These are phyloP conservation scores for Trichoderma hamatum DNA, from an alignment of 2,329 filamentous ascomycete genomes.

Conservation along the genomic window DNA sequence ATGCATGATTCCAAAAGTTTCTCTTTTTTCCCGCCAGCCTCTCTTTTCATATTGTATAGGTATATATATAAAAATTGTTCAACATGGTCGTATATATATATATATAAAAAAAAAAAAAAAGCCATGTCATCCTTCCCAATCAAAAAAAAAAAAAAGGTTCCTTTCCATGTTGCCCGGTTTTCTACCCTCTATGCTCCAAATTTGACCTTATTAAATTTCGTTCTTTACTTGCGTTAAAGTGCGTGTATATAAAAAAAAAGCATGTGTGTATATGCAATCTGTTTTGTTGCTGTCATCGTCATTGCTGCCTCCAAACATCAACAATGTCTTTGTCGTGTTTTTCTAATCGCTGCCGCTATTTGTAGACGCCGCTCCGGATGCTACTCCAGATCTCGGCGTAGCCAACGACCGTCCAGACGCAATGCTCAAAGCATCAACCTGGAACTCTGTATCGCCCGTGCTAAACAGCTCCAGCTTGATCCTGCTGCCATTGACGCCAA, in stretches of 20 bases:
- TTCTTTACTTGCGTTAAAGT: not conserved
- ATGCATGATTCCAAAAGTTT: not conserved
- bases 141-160: no score
- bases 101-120: not conserved
- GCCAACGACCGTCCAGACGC: conserved; percentile 18
- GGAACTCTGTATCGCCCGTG: conserved; percentile 48
- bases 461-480: conserved; percentile 54
- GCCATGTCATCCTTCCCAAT: not conserved
- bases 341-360: not conserved
- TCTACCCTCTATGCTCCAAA: not conserved
- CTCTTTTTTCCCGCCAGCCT: not conserved
- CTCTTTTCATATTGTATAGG: no score
- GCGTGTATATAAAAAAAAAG: no score
- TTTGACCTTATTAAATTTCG: not conserved
- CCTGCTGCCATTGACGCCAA: conserved; percentile 44
- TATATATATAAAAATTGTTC: no score
- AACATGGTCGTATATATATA: no score
- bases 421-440: conserved; percentile 39
- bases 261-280: not conserved
- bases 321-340: not conserved
- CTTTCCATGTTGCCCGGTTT: not conserved
- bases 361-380: not conserved
- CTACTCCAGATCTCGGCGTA: not conserved
- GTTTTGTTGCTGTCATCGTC: no score
- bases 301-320: not conserved